phyloP scores from a whole-genome alignment of 2,329 filamentous ascomycete species.

The Aspergillus awamori region DNA sequence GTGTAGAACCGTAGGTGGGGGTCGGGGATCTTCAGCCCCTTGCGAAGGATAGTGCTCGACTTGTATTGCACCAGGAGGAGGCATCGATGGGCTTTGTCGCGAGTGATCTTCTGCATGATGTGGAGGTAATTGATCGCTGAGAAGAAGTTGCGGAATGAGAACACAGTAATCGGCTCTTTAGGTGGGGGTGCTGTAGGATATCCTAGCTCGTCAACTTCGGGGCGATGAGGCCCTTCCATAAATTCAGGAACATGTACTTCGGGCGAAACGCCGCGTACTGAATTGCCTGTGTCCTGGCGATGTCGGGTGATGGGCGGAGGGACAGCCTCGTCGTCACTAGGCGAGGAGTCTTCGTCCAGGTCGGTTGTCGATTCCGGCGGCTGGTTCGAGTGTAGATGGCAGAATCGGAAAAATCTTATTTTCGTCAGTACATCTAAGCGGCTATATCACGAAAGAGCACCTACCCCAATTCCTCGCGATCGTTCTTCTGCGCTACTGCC shows the following conservation, averaged over 20 bases:
- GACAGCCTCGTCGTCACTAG: conserved; percentile 70
- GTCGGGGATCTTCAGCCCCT: conserved; percentile 88
- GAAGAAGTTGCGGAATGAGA: conserved; percentile 94
- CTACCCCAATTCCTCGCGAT: conserved; percentile 79
- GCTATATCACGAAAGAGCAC: conserved; percentile 20
- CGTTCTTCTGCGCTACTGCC: conserved; percentile 81
- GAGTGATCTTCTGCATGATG: conserved; percentile 96
- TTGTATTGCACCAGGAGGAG: conserved; percentile 95
- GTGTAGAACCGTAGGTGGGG: conserved; percentile 87
- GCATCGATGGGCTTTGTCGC: conserved; percentile 92
- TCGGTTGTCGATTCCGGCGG: conserved; percentile 40
- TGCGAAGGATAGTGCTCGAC: conserved; percentile 86
- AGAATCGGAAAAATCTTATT: conserved; percentile 85
- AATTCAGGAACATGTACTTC: conserved; percentile 30
- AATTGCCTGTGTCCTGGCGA: conserved; percentile 39
- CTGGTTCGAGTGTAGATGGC: conserved; percentile 71
- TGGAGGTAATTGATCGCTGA: conserved; percentile 92
- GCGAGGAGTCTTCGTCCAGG: conserved; percentile 35
- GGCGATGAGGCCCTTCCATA: conserved; percentile 39
- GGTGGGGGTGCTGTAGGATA: conserved; percentile 73
- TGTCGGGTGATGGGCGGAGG: conserved; percentile 78
- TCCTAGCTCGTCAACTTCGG: conserved; percentile 82
- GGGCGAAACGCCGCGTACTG: conserved; percentile 30
- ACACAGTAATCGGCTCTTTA: conserved; percentile 74
- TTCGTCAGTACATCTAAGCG: conserved; percentile 16